These are phyloP conservation scores for Metschnikowia similis DNA, from an alignment of 805 yeast species.

Conservation along the genomic window DNA sequence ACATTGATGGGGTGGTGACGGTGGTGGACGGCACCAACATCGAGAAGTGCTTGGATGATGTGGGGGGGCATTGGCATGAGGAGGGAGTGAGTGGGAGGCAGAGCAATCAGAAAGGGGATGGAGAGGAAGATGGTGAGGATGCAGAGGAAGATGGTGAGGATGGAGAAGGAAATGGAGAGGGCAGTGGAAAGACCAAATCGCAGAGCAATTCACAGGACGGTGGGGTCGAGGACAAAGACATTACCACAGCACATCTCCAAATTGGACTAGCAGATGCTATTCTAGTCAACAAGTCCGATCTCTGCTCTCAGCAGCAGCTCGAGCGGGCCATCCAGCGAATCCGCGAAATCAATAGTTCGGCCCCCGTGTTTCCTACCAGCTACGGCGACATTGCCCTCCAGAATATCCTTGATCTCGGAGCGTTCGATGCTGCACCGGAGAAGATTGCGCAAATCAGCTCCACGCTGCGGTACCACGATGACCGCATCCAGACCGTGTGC, in stretches of 20 bases:
- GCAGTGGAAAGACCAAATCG: constrained; percentile 6
- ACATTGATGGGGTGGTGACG: constrained; percentile 87
- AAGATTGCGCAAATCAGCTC: constrained; percentile 16
- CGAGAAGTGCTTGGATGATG: constrained; percentile 59
- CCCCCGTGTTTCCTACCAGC: constrained; percentile 61
- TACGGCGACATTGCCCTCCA: constrained; percentile 72
- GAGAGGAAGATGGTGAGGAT: constrained; percentile 26
- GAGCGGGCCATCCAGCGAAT: constrained; percentile 37
- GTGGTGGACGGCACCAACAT: constrained; percentile 78
- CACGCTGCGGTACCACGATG: constrained; percentile 31
- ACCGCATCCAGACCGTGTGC: constrained; percentile 33
- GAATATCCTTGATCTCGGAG: constrained; percentile 70
- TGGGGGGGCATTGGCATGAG: constrained; percentile 67
- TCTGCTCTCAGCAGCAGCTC: constrained; percentile 24
- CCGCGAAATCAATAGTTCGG: constrained; percentile 56
- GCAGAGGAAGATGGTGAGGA: no score
- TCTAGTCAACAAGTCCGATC: constrained; percentile 75
- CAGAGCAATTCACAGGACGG: constrained; percentile 11
- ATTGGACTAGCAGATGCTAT: constrained; percentile 85
- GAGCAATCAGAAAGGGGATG: constrained; percentile 14
- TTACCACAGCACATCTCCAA: constrained; percentile 85
- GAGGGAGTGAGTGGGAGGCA: constrained; percentile 11
- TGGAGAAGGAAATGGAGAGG: constrained; percentile 18
- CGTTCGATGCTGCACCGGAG: constrained; percentile 50
- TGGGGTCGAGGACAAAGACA: constrained; percentile 21